Percentiles rank a stretch among this genome's conserved stretches.
phyloP scores from a whole-genome alignment of 2,329 filamentous ascomycete species.

The Hymenoscyphus fructigenus region DNA sequence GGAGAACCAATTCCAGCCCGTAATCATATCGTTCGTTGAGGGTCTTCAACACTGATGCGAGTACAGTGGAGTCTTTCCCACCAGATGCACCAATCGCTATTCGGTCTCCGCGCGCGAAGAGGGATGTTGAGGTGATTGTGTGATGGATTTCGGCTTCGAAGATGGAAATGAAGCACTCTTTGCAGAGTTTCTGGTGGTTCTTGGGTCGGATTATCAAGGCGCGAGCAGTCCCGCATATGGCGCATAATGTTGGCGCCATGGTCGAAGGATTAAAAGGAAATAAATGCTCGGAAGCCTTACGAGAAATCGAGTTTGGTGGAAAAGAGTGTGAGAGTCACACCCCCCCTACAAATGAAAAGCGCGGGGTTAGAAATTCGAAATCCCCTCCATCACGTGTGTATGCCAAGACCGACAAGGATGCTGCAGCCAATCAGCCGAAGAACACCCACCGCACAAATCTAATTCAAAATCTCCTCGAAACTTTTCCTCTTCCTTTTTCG shows the following conservation, averaged over 20 bases:
- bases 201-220: conserved; percentile 93
- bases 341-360: too few species aligned
- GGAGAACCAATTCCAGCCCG: conserved; percentile 77
- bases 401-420: conserved; percentile 28
- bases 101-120: conserved; percentile 81
- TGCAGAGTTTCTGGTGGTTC: conserved; percentile 92
- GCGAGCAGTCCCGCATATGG: conserved; percentile 70
- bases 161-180: conserved; percentile 77
- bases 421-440: conserved; percentile 13
- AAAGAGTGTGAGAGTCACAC: not conserved
- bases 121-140: conserved; percentile 77
- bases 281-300: not conserved
- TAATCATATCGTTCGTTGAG: conserved; percentile 89
- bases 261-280: conserved; percentile 1
- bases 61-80: conserved; percentile 94
- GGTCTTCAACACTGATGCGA: conserved; percentile 92
- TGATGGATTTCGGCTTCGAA: conserved; percentile 95
- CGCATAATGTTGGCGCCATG: conserved; percentile 75
- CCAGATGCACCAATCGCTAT: conserved; percentile 95
- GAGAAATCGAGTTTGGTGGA: not conserved
- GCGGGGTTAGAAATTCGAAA: too few species aligned
- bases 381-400: not conserved
- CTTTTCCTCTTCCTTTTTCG: conserved; percentile 14
- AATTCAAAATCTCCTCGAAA: conserved; percentile 27
- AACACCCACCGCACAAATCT: conserved; percentile 17